Evolutionary conservation across 495 filamentous ascomycete species (phyloP), one percentile per base, ranked within the genome.

Genomic region (Talaromyces proteolyticus): DNA sequence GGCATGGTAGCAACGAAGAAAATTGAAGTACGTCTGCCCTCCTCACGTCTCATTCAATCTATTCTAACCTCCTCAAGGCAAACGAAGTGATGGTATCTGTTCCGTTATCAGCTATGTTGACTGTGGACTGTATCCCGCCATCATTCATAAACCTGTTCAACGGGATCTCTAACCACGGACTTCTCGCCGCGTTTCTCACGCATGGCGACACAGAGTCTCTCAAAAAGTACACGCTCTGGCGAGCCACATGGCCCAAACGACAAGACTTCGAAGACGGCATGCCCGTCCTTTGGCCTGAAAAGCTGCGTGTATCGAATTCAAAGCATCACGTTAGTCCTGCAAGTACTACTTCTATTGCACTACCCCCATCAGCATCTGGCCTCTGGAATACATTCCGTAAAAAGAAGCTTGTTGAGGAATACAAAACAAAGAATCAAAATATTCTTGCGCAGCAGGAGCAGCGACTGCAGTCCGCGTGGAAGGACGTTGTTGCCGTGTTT

Each of bases 141-240:
- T 57, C 57, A 16, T 68, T 73, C 45, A 49, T 50, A 6, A 68
- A 70, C 20, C 49, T 64, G 24, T 72, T 79, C 40, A 66, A 72
- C 19, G 72, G 66, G 44, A 80, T 80, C 26, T 76, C 77, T 1
- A 75, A 87, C 21, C 87, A 92, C 53, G 84, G 81, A 4, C 68
- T 88, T 14, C 70, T 89, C 6, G 85, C 89, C n/a, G 78, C 83
- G 1, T 85, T 79, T 50, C 67, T 95, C 6, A 77, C 82, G 19
- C 71, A 84, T 26, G 63, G 64, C 16, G 51, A 58, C 44, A 49
- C 62, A n/a, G 51, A 61, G 23, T 52, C 65, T 12, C 61, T 69
- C 7, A 49, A 62, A 19, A 52, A 56, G 21, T 73, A 67, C 44
- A 64, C 68, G 0, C 59, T 67, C 10, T 95, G 91, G 91, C 69